Percentiles rank a stretch among this genome's conserved stretches.
Evolutionary conservation across 495 filamentous ascomycete genomes (phyloP).

Genomic region (Penicillium taxi): DNA sequence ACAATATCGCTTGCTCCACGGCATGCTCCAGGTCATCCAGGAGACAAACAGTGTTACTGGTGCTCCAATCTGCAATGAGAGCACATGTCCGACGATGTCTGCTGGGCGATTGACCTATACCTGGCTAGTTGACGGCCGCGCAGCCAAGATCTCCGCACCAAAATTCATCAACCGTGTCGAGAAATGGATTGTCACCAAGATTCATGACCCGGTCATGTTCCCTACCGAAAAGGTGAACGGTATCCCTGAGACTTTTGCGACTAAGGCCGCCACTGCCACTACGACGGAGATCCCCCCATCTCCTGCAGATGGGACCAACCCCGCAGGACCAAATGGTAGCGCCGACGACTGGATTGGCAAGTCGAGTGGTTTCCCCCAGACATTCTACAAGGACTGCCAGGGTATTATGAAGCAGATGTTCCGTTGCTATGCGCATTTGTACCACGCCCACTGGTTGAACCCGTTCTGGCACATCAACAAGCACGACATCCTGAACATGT

Average conservation of each 20-base stretch:
- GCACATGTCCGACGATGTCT: conserved; percentile 82
- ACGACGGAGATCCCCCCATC: conserved; percentile 42
- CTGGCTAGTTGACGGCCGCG: conserved; percentile 56
- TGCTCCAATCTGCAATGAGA: conserved; percentile 69
- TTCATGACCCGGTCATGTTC: conserved; percentile 78
- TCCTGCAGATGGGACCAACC: conserved; percentile 38
- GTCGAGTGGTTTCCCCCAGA: conserved; percentile 76
- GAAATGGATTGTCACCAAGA: conserved; percentile 88
- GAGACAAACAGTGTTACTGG: conserved; percentile 64
- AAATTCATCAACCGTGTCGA: conserved; percentile 91
- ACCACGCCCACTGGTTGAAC: conserved; percentile 74
- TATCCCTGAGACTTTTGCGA: conserved; percentile 48
- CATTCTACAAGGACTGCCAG: conserved; percentile 77
- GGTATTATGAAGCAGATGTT: conserved; percentile 96
- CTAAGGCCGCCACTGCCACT: conserved; percentile 52
- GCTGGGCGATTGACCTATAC: conserved; percentile 85
- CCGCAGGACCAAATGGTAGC: conserved; percentile 27
- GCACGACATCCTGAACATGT: conserved; percentile 85
- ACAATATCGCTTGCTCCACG: conserved; percentile 78
- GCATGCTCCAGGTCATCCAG: conserved; percentile 74
- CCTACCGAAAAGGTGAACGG: conserved; percentile 62
- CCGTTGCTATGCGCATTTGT: conserved; percentile 87
- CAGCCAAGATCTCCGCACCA: conserved; percentile 61
- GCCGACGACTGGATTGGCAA: conserved; percentile 76
- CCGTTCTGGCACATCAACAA: conserved; percentile 78